These are phyloP conservation scores for Russula ochroleuca DNA, from an alignment of 768 basidiomycete species.

Conservation along the genomic window DNA sequence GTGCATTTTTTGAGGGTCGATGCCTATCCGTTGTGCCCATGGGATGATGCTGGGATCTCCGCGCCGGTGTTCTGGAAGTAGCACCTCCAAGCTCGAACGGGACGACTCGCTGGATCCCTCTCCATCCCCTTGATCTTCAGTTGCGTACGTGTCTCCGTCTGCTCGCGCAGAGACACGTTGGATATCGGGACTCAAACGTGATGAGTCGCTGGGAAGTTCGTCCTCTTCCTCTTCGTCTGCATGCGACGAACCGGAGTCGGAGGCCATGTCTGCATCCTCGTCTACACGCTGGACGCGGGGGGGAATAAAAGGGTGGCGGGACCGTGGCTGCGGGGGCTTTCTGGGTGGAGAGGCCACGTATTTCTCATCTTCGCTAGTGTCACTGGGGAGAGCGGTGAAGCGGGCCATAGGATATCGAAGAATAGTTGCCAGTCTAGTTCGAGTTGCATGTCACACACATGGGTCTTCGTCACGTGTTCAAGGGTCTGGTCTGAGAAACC, in stretches of 20 bases:
- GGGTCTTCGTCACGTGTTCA: background rate
- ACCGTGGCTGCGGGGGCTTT: slow-evolving; percentile 12
- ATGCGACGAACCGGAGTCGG: slow-evolving; percentile 38
- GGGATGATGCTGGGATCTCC: slow-evolving; percentile 54
- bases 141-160: slow-evolving; percentile 7
- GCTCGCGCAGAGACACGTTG: slow-evolving; percentile 5
- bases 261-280: slow-evolving; percentile 22
- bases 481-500: background rate
- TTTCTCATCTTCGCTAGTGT: slow-evolving; percentile 27
- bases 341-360: slow-evolving; percentile 4
- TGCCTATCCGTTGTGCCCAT: slow-evolving; percentile 67
- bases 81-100: slow-evolving; percentile 31
- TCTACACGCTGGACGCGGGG: slow-evolving; percentile 6
- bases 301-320: background rate
- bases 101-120: slow-evolving; percentile 37
- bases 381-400: slow-evolving; percentile 27
- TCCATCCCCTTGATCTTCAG: slow-evolving; percentile 42
- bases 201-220: slow-evolving; percentile 37
- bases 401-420: slow-evolving; percentile 23
- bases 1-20: slow-evolving; percentile 86
- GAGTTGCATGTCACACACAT: background rate
- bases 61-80: slow-evolving; percentile 30
- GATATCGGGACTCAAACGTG: slow-evolving; percentile 25
- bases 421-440: background rate
- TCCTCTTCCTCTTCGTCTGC: slow-evolving; percentile 54